Percentiles rank a stretch among this genome's conserved stretches.
Conservation (phyloP, 1,284 basidiomycete genomes). For the Singerocomus rubriflavus region DNA sequence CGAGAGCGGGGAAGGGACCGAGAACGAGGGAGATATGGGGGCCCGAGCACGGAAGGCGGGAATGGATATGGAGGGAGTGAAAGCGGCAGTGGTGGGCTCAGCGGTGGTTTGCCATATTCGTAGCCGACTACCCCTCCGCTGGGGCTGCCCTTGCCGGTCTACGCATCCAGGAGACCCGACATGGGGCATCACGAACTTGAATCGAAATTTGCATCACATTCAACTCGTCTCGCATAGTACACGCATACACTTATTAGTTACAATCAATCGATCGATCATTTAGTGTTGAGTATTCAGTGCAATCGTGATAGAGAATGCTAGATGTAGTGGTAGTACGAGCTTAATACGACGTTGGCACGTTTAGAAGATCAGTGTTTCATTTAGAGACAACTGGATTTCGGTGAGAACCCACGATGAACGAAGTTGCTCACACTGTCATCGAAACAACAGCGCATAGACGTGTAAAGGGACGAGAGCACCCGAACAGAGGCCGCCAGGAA, state of each 20-base stretch:
- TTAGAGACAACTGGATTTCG: neutral
- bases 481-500: no score
- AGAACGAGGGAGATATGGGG: conserved; percentile 16
- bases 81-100: conserved; percentile 17
- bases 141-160: neutral
- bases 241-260: conserved; percentile 20
- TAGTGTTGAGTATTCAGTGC: conserved; percentile 16
- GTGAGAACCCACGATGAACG: no score
- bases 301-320: conserved; percentile 14
- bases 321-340: neutral
- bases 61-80: conserved; percentile 11
- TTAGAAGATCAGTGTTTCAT: neutral
- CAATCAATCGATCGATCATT: conserved; percentile 19
- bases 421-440: no score
- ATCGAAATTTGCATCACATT: conserved; percentile 9
- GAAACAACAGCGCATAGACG: no score
- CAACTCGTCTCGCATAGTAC: conserved; percentile 14
- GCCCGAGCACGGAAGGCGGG: conserved; percentile 1
- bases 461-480: no score
- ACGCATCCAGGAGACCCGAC: neutral
- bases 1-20: conserved; percentile 16
- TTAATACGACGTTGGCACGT: neutral
- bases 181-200: neutral
- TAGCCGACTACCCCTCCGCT: conserved; percentile 1
- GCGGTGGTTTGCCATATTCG: conserved; percentile 25